Conservation (phyloP, 805 yeast species). For the Yamadazyma philogaea region DNA sequence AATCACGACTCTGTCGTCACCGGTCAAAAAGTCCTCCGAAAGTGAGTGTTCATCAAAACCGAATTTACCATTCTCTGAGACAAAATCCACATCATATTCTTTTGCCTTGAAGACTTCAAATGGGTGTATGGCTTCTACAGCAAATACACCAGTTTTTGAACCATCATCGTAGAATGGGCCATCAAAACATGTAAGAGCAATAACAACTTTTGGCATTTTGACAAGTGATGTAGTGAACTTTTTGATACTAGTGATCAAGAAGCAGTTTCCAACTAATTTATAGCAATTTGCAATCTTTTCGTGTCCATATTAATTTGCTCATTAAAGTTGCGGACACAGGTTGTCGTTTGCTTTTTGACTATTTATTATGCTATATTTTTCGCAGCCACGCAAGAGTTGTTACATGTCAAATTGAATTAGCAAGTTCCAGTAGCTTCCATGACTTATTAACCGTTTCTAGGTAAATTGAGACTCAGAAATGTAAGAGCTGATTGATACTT, state of each 20-base stretch:
- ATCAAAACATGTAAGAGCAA: constrained; percentile 43
- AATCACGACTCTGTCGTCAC: constrained; percentile 40
- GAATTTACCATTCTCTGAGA: constrained; percentile 55
- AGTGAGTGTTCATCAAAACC: constrained; percentile 60
- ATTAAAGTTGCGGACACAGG: too few species aligned
- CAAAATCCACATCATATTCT: constrained; percentile 54
- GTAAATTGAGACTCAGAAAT: too few species aligned
- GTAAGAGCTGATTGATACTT: too few species aligned
- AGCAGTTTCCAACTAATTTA: not conserved
- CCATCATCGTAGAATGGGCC: constrained; percentile 56
- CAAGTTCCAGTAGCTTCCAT: too few species aligned
- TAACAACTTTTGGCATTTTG: constrained; percentile 34
- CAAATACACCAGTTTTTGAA: constrained; percentile 57
- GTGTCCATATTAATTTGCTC: too few species aligned
- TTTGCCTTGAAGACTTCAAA: constrained; percentile 44
- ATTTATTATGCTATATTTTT: too few species aligned
- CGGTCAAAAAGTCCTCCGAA: constrained; percentile 32
- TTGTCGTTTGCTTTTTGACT: too few species aligned
- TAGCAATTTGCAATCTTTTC: constrained; percentile 2
- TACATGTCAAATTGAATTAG: too few species aligned
- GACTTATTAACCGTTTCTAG: too few species aligned
- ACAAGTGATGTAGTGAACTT: not conserved
- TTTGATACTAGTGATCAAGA: too few species aligned
- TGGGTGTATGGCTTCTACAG: constrained; percentile 60
- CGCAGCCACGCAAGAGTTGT: too few species aligned